A percentile compares a stretch with the other conserved stretches of the same genome.
phyloP scores from a whole-genome alignment of 345 rosid genomes.

The Pistacia integerrima region DNA sequence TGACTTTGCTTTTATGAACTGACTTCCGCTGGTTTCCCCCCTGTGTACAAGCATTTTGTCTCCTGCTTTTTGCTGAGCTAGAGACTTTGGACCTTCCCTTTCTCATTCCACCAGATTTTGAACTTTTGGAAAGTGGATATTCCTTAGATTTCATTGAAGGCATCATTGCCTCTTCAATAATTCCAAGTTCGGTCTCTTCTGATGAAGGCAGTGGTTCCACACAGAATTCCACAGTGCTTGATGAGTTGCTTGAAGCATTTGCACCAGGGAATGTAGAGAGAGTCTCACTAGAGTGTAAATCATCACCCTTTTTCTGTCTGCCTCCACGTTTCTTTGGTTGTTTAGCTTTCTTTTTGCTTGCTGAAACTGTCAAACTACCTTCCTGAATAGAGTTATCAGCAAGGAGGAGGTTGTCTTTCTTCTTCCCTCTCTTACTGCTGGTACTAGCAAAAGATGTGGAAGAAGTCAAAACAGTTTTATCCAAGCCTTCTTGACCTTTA shows the following conservation, averaged over 20 bases:
- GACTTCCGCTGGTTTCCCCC: conserved; percentile 39
- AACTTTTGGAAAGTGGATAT: conserved; percentile 29
- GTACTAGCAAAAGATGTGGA: conserved; percentile 31
- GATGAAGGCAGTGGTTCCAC: conserved; percentile 24
- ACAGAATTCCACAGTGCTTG: conserved; percentile 30
- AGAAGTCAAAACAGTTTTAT: conserved; percentile 38
- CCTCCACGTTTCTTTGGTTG: conserved; percentile 42
- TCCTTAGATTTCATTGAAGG: conserved; percentile 39
- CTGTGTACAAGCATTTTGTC: conserved; percentile 36
- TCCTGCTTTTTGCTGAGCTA: conserved; percentile 41
- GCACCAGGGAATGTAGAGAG: conserved; percentile 26
- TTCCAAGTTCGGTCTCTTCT: conserved; percentile 30
- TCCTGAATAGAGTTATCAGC: conserved; percentile 29
- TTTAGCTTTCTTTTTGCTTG: conserved; percentile 37
- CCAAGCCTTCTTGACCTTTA: conserved; percentile 43
- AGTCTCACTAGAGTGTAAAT: conserved; percentile 25
- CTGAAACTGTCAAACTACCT: conserved; percentile 34
- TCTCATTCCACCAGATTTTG: conserved; percentile 49
- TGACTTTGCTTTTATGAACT: conserved; percentile 34
- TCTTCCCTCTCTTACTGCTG: conserved; percentile 45
- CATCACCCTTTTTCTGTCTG: conserved; percentile 29
- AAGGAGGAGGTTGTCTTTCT: conserved; percentile 41
- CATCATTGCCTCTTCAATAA: conserved; percentile 32
- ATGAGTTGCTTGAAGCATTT: conserved; percentile 36
- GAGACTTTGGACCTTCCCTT: conserved; percentile 52